Percentiles rank a stretch among this genome's conserved stretches.
Evolutionary conservation across 78 protist genomes (phyloP).

Genomic region (Tieghemostelium lacteum): DNA sequence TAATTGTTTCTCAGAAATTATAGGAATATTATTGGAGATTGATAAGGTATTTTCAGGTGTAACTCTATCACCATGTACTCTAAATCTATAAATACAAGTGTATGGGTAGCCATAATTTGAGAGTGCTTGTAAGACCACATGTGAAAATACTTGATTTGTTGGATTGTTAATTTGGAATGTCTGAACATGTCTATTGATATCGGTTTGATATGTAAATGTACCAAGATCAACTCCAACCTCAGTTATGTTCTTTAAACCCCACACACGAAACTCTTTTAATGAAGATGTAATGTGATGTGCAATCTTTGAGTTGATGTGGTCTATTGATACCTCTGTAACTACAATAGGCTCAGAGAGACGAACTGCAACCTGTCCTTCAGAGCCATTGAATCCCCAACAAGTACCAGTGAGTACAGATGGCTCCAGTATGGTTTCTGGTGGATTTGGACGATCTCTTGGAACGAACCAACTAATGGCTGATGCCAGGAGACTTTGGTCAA

Average conservation of each 20-base stretch:
- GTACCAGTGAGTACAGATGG: constrained; percentile 27
- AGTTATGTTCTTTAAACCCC: constrained; percentile 30
- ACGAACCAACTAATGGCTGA: constrained; percentile 34
- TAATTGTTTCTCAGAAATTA: too few relatives aligned
- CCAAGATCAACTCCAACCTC: constrained; percentile 38
- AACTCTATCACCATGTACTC: constrained; percentile 58
- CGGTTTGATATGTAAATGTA: constrained; percentile 5
- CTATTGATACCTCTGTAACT: constrained; percentile 17
- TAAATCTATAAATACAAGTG: constrained; percentile 56
- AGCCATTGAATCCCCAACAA: constrained; percentile 64
- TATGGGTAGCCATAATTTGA: constrained; percentile 48
- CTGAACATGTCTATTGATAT: constrained; percentile 31
- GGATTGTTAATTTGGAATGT: constrained; percentile 3
- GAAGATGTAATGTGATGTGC: constrained; percentile 54
- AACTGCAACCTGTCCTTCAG: constrained; percentile 26
- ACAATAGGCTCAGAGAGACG: constrained; percentile 7
- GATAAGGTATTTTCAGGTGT: background rate
- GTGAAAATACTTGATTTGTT: constrained; percentile 2
- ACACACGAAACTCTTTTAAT: constrained; percentile 18
- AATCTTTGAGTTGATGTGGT: constrained; percentile 21
- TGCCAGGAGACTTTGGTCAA: background rate
- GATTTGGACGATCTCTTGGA: constrained; percentile 14
- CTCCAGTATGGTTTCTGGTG: constrained; percentile 65
- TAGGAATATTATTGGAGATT: background rate
- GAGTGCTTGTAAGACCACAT: constrained; percentile 11